These are phyloP conservation scores for Arthroderma sp. DNA, from an alignment of 2,329 filamentous ascomycete species.

Conservation along the genomic window DNA sequence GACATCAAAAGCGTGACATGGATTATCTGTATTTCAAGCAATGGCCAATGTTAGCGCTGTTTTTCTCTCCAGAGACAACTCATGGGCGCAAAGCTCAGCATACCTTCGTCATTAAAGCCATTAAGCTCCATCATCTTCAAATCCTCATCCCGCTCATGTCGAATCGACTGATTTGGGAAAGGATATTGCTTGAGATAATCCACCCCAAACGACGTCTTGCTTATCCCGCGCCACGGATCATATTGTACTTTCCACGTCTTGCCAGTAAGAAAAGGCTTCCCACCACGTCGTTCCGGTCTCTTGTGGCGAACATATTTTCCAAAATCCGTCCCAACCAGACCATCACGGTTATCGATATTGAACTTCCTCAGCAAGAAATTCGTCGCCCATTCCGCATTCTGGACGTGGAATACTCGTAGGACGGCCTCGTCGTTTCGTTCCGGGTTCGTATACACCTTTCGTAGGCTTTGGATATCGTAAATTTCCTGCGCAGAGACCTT, in stretches of 20 bases:
- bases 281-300: conserved; percentile 34
- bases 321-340: conserved; percentile 38
- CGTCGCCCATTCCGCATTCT: conserved; percentile 41
- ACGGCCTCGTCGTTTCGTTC: conserved; percentile 16
- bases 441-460: conserved; percentile 29
- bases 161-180: conserved; percentile 4
- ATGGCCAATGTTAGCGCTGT: neutral
- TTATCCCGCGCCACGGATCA: conserved; percentile 40
- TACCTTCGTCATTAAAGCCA: conserved; percentile 31
- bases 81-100: neutral
- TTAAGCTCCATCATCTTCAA: conserved; percentile 40
- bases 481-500: conserved; percentile 39
- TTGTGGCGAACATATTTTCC: conserved; percentile 37
- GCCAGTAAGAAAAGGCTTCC: conserved; percentile 39
- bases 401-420: conserved; percentile 34
- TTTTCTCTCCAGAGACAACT: neutral
- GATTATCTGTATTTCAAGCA: conserved; percentile 20
- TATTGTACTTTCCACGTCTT: conserved; percentile 38
- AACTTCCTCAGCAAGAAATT: conserved; percentile 39
- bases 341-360: conserved; percentile 36
- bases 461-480: conserved; percentile 29
- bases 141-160: conserved; percentile 13
- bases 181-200: conserved; percentile 39
- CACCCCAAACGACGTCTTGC: conserved; percentile 37
- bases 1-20: conserved; percentile 36